phyloP scores from a whole-genome alignment of 2,329 filamentous ascomycete species.

The Sclerotinia trifoliorum region DNA sequence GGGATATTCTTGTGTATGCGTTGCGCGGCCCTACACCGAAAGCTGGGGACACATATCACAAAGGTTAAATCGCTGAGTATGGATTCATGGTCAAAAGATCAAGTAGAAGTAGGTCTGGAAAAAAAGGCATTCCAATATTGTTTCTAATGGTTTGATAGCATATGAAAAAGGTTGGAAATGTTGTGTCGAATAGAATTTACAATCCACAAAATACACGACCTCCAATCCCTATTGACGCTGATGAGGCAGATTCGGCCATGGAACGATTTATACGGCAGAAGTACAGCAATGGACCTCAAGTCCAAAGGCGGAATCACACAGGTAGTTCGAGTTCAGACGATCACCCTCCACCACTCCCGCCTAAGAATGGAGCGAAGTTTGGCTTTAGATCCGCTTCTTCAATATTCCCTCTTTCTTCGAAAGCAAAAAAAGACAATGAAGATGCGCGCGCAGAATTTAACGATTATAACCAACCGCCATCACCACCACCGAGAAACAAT shows the following conservation, averaged over 20 bases:
- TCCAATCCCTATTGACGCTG: constrained; percentile 81
- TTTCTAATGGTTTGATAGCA: constrained; percentile 54
- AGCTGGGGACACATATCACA: constrained; percentile 94
- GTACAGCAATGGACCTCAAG: constrained; percentile 66
- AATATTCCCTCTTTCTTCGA: constrained; percentile 54
- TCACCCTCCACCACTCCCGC: constrained; percentile 54
- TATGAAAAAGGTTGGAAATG: constrained; percentile 92
- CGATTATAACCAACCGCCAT: constrained; percentile 29
- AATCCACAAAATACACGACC: constrained; percentile 83
- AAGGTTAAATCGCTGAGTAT: constrained; percentile 99
- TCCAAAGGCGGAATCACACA: constrained; percentile 44
- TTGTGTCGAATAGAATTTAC: constrained; percentile 80
- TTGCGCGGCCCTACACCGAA: constrained; percentile 91
- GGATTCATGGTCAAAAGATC: constrained; percentile 95
- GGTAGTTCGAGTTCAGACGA: constrained; percentile 55
- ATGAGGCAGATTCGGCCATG: constrained; percentile 92
- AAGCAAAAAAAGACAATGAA: constrained; percentile 39
- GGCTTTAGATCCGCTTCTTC: constrained; percentile 61
- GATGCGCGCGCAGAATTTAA: constrained; percentile 27
- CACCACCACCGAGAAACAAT: constrained; percentile 35
- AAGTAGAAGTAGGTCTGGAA: constrained; percentile 74
- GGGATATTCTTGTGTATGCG: constrained; percentile 98
- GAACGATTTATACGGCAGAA: constrained; percentile 94
- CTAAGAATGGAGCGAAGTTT: constrained; percentile 59
- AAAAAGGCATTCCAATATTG: not conserved